A percentile compares a stretch with the other conserved stretches of the same genome.
phyloP scores from a whole-genome alignment of 2,329 filamentous ascomycete genomes.

The Teratosphaeria gauchensis region DNA sequence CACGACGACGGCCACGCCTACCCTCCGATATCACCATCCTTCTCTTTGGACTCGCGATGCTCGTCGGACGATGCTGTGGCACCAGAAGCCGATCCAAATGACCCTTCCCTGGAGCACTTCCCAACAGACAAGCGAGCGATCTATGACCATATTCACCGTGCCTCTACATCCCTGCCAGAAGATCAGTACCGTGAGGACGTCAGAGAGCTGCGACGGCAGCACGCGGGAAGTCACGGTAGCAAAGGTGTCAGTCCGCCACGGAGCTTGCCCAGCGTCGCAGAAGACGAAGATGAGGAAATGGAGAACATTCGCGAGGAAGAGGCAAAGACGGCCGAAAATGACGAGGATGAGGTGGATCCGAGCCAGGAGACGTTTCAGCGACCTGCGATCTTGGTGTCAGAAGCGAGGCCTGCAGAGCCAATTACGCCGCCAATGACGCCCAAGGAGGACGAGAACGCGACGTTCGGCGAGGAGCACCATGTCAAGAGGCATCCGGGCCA shows the following conservation, averaged over 20 bases:
- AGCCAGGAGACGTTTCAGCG: constrained; percentile 2
- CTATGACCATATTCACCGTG: constrained; percentile 22
- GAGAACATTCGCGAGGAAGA: constrained; percentile 9
- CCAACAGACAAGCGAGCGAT: constrained; percentile 27
- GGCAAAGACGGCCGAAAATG: constrained; percentile 3
- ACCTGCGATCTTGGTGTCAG: constrained; percentile 2
- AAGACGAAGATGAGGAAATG: constrained; percentile 12
- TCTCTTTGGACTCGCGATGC: background rate
- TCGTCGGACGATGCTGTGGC: background rate
- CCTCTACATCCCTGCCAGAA: constrained; percentile 12
- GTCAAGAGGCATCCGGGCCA: background rate
- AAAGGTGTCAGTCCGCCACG: constrained; percentile 2
- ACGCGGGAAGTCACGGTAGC: background rate
- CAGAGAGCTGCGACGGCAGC: background rate
- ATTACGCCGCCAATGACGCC: constrained; percentile 27
- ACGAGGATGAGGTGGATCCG: constrained; percentile 5
- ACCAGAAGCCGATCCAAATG: constrained; percentile 19
- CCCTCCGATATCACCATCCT: background rate
- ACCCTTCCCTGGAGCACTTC: constrained; percentile 24
- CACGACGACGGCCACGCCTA: constrained; percentile 3
- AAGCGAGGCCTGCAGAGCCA: constrained; percentile 13
- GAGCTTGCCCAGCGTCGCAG: constrained; percentile 17
- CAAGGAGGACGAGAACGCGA: constrained; percentile 12
- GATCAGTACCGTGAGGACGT: constrained; percentile 13
- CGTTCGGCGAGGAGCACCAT: background rate